Base-by-base conservation (phyloP, 306 rosid species). In the Cucumis melo region DNA sequence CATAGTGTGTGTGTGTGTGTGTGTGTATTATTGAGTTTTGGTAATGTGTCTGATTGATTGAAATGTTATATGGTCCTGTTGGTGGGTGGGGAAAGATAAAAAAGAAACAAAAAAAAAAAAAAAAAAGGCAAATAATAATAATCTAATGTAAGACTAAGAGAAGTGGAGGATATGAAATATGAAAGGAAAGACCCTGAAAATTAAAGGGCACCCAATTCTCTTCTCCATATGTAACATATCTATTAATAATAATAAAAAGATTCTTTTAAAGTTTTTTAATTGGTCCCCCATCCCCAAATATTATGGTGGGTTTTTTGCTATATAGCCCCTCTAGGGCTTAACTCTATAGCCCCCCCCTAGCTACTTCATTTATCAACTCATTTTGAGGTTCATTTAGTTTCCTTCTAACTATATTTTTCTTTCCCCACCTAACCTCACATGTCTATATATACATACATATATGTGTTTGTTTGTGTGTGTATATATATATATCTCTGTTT, bases 321-420 rank as follows among this genome's bases (percentile, higher is more conserved):
- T 46, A 61, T 63, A 32, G 46, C 44, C 50, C 8, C 4, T 64
- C 51, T 41, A 44, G n/a, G n/a, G 51, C 23, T 8, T 48, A 70
- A 70, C 39, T 70, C n/a, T 16, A 68, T 70, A 70, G 57, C 75
- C 29, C 16, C 14, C 51, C 73, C 1, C 16, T 42, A 23, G 75
- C 75, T 70, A 50, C 75, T 46, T 46, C 75, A 70, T 70, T 70
- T 70, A 70, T 70, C 58, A 46, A 71, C 75, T 15, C 59, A 24
- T 71, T 46, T 71, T 71, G 38, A 21, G 55, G 38, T 68, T 68
- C 75, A 48, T 71, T 71, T 24, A 71, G 23, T 71, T 71, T 71
- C 75, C 57, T 24, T 23, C 59, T 46, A 71, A 71, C 75, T 16
- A 46, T 48, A 65, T 65, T 9, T 19, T 38, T 39, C 39, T 71